A percentile compares a stretch with the other conserved stretches of the same genome.
These are phyloP conservation scores for Podaxis sp. DNA, from an alignment of 768 basidiomycete genomes.

Conservation along the genomic window DNA sequence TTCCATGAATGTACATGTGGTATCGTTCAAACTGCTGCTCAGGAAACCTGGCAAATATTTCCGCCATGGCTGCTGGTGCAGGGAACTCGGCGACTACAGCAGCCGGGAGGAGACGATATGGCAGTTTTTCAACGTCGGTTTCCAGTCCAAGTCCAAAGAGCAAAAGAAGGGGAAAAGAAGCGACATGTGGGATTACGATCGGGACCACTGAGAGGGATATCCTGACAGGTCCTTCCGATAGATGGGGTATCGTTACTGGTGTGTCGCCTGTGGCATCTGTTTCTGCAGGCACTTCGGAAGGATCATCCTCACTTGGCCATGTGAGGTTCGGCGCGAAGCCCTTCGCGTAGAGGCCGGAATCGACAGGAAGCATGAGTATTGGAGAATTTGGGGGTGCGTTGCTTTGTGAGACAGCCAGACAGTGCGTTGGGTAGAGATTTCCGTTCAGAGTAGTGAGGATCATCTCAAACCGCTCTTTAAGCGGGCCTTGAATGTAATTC, in stretches of 20 bases:
- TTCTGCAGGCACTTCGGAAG: constrained; percentile 24
- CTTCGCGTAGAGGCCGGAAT: constrained; percentile 43
- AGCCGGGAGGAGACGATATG: constrained; percentile 53
- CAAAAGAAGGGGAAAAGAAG: constrained; percentile 55
- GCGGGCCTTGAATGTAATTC: constrained; percentile 19
- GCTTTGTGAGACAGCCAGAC: constrained; percentile 45
- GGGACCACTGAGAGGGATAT: constrained; percentile 56
- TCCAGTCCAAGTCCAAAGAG: constrained; percentile 60
- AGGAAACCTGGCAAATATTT: constrained; percentile 40
- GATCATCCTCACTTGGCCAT: constrained; percentile 15
- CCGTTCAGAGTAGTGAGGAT: constrained; percentile 40
- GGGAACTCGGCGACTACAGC: constrained; percentile 62
- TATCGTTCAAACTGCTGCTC: constrained; percentile 38
- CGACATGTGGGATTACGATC: constrained; percentile 49
- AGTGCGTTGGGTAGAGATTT: constrained; percentile 52
- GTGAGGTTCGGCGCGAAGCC: constrained; percentile 37
- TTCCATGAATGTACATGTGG: constrained; percentile 50
- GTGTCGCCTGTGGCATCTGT: constrained; percentile 31
- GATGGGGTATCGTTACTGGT: constrained; percentile 33
- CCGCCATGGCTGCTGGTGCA: constrained; percentile 56
- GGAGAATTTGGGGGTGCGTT: constrained; percentile 30
- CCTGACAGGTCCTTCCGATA: constrained; percentile 25
- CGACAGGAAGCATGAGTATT: constrained; percentile 49
- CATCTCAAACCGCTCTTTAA: constrained; percentile 50
- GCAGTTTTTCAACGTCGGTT: constrained; percentile 44